Conservation (phyloP, 2,329 filamentous ascomycete species). For the Xylaria sp. region DNA sequence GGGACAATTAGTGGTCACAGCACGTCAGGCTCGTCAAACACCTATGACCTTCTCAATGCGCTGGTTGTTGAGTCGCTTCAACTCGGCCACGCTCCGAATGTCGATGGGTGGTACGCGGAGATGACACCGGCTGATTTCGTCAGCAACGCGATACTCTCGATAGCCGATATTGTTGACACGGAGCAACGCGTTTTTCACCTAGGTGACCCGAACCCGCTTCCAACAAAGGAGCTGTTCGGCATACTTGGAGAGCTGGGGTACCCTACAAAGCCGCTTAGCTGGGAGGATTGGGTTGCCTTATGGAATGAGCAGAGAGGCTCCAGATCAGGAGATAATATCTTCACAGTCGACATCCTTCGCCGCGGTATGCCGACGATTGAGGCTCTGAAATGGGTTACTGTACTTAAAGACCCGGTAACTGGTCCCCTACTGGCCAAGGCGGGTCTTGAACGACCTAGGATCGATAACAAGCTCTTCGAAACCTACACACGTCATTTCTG, state of each 20-base stretch:
- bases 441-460: constrained; percentile 71
- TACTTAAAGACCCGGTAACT: constrained; percentile 77
- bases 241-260: constrained; percentile 75
- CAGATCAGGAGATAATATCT: constrained; percentile 73
- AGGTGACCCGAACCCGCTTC: constrained; percentile 75
- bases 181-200: constrained; percentile 77
- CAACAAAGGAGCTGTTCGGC: constrained; percentile 73
- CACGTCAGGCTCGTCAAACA: constrained; percentile 77
- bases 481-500: constrained; percentile 85
- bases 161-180: constrained; percentile 70
- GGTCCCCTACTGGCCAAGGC: constrained; percentile 64
- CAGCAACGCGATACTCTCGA: constrained; percentile 75
- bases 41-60: constrained; percentile 80
- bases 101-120: constrained; percentile 80
- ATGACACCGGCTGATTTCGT: constrained; percentile 89
- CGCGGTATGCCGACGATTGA: constrained; percentile 82
- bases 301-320: constrained; percentile 77
- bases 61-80: constrained; percentile 81
- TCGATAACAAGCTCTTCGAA: constrained; percentile 75
- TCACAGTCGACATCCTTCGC: constrained; percentile 81
- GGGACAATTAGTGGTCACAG: constrained; percentile 85
- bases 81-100: constrained; percentile 74
- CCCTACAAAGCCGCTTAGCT: constrained; percentile 71
- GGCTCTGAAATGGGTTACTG: constrained; percentile 75
- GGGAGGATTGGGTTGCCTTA: constrained; percentile 77